Evolutionary conservation across 768 basidiomycete genomes (phyloP), one percentile per base, ranked within the genome.

Genomic region (Sporobolomyces phaffii): DNA sequence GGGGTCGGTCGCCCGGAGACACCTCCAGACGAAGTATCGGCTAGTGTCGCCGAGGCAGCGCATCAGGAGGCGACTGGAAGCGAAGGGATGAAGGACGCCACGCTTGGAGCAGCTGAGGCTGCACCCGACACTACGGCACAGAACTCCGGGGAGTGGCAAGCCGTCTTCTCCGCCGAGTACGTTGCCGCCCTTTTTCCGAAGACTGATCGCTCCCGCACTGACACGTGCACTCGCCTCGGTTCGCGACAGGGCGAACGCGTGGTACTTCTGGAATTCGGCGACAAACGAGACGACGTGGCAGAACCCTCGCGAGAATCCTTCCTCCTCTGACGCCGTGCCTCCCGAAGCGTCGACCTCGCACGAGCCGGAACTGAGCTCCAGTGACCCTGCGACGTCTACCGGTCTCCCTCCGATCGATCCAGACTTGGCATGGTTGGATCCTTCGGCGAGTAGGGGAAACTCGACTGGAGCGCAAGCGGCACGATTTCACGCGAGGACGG

Each of bases 381-480:
- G n/a, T 15, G 29, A 43, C 24, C 40, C 38, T 40, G 41, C 17
- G 40, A 20, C 33, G 20, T 24, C 34, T 11, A 24, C 28, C 31
- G 41, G 14, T 18, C 44, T 62, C 8, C 66, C 61, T n/a, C 60
- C 40, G 22, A 70, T 70, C 38, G 69, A 70, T 44, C 69, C 69
- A 13, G 69, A 70, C 6, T 58, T 70, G 18, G 69, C 64, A 3
- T 70, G 57, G 61, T 52, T 70, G 26, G 69, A 70, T 41, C 69
- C 69, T 1, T 20, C 43, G 5, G 52, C 58, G 1, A 41, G 7
- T 47, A 20, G 29, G n/a, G 45, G 6, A 5, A 24, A 29, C 36
- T 20, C 24, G 15, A 40, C 51, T 15, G 36, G 7, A 4, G 36
- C 54, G 2, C 69, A 70, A 43, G 15, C 43, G 20, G 69, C 61